Evolutionary conservation across 2,329 filamentous ascomycete species (phyloP), one percentile per base, ranked within the genome.

Genomic region (Aspergillus novoparasiticus): DNA sequence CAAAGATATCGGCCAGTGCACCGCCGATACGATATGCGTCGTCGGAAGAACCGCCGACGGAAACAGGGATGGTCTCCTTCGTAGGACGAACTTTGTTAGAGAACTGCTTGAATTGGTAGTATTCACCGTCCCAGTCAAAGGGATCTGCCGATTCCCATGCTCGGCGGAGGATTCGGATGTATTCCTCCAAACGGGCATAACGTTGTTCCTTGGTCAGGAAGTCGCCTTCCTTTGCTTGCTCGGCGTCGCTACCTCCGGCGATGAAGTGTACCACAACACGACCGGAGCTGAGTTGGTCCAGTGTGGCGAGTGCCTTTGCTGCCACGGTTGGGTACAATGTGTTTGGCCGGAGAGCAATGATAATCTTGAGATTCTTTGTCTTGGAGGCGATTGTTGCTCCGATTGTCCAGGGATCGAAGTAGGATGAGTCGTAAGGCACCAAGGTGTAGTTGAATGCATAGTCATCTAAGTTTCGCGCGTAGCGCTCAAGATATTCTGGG

Each of bases 231-330:
- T 79, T 80, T 0, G 85, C 85, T 72, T 89, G 86, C 65, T 89
- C 86, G 3, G 74, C 82, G 60, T 89, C 86, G 61, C 81, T 87
- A 55, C 86, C 86, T 32, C 86, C 86, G 0, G 86, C 86, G 65
- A 89, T 88, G 69, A 88, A 87, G 68, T 89, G 86, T 12, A 88
- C 86, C 0, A 88, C 86, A 4, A 82, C 86, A 11, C 86, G 83
- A 9, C 86, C 86, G 3, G 73, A 75, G 71, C 84, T 84, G 30
- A 88, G 82, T 65, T 88, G 86, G 66, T 88, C 86, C 0, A 89
- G 82, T 0, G 86, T 88, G 2, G 86, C 85, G 1, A 89, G 81
- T 4, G 85, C 82, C 73, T 88, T 88, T 48, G 86, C 86, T 0
- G 86, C 86, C 0, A 88, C 86, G 1, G 86, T 89, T 4, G 86